Evolutionary conservation across 495 filamentous ascomycete genomes (phyloP), one percentile per base, ranked within the genome.

Genomic region (Margaritispora aquatica): DNA sequence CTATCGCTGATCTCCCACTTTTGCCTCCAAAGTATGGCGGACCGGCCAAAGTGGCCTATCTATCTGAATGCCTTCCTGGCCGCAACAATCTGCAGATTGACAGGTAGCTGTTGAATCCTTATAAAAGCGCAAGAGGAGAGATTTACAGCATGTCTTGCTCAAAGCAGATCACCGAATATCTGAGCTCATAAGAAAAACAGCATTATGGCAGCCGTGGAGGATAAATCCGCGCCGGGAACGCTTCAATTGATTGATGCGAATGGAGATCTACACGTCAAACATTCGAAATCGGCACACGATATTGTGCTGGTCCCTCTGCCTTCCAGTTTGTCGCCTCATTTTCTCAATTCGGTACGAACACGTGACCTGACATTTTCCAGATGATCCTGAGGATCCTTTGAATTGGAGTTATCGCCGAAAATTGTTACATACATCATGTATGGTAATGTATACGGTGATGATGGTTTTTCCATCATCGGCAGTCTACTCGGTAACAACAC

Each of bases 401-500:
- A 85, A 84, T 55, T 86, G 83, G 83, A 76, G 79, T 51, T 71
- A 68, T 2, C 68, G 72, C 31, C 75, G 81, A 52, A 85, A 85
- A 68, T 59, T 78, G 17, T 62, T 83, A 38, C 80, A 80, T 2
- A 78, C 81, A 1, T 57, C 74, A 34, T 79, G 77, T 61, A 74
- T 78, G 13, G 64, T 63, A 2, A 69, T 80, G 66, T 88, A 86
- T 62, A 86, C 83, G 10, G 68, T 84, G 29, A 80, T 82, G 56
- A 73, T 80, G 52, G 84, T 84, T 50, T 85, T 85, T 56, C 77
- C 80, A 2, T 71, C 75, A 41, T 79, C 84, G 1, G 80, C 81
- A 0, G 80, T 86, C 10, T 88, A 87, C 61, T 84, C 80, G 1
- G 80, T 88, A 1, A 69, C 85, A 13, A 79, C 76, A 2, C 80